Percentiles rank a stretch among this genome's conserved stretches.
Evolutionary conservation across 352 stramenopile species (phyloP).

Genomic region (Phytophthora crassamura): DNA sequence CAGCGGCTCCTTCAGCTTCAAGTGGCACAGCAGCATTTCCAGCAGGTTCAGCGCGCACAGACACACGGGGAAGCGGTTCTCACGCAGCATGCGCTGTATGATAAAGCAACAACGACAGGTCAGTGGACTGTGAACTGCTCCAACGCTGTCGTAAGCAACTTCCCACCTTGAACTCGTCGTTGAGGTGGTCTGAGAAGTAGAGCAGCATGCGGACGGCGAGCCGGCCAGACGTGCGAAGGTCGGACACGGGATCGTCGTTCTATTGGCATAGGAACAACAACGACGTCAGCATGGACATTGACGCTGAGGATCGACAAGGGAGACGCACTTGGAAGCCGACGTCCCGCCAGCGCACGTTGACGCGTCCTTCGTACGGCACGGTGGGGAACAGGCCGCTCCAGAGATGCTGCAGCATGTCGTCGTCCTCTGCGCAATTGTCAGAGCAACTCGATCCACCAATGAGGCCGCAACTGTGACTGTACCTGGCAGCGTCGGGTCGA

Average conservation of each 20-base stretch:
- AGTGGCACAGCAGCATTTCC: constrained; percentile 71
- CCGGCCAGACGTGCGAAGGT: constrained; percentile 65
- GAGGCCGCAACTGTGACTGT: neutral
- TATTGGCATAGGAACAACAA: constrained; percentile 20
- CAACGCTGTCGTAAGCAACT: neutral
- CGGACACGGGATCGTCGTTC: constrained; percentile 68
- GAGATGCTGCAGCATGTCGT: constrained; percentile 69
- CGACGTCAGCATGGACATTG: neutral
- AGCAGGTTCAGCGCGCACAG: constrained; percentile 69
- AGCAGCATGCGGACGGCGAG: constrained; percentile 71
- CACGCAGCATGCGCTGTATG: constrained; percentile 62
- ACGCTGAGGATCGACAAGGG: too few species aligned
- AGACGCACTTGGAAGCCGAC: constrained; percentile 67
- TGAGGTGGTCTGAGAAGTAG: constrained; percentile 70
- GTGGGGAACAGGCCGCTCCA: constrained; percentile 72
- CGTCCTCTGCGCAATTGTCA: constrained; percentile 46
- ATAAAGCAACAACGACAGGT: constrained; percentile 3
- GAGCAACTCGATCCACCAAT: neutral
- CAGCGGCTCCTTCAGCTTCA: constrained; percentile 72
- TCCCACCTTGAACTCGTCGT: constrained; percentile 72
- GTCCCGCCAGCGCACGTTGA: constrained; percentile 69
- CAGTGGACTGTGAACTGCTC: constrained; percentile 1
- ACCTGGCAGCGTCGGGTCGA: constrained; percentile 55
- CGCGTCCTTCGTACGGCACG: constrained; percentile 68
- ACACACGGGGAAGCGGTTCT: constrained; percentile 78